Evolutionary conservation across 106 monocot genomes (phyloP).

Genomic region (Acanthochlamys bracteata): DNA sequence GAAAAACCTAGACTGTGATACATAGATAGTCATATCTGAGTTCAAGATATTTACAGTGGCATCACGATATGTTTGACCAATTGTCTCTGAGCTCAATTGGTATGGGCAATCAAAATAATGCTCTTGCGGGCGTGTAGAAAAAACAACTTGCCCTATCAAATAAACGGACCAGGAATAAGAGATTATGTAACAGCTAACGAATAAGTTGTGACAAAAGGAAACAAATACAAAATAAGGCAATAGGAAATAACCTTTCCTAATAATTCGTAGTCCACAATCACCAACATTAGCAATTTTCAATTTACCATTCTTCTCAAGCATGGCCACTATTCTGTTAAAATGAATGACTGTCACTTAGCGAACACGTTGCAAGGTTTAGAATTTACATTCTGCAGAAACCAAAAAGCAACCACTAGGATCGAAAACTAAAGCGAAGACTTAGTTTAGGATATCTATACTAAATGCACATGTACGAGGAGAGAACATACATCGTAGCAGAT

Average conservation of each 20-base stretch:
- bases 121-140: constrained; percentile 67
- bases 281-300: constrained; percentile 85
- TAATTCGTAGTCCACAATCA: constrained; percentile 79
- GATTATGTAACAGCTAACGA: no score
- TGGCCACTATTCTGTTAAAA: constrained; percentile 66
- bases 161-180: not conserved
- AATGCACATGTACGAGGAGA: not conserved
- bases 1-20: not conserved
- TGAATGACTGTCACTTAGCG: no score
- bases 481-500: constrained; percentile 79
- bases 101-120: constrained; percentile 97
- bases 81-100: constrained; percentile 80
- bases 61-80: constrained; percentile 77
- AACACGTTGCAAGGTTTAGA: no score
- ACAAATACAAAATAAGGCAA: no score
- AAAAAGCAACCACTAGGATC: no score
- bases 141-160: constrained; percentile 49
- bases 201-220: no score
- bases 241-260: constrained; percentile 51
- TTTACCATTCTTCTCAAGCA: constrained; percentile 69
- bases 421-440: no score
- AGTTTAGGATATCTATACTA: no score
- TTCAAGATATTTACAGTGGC: constrained; percentile 44
- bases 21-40: not conserved
- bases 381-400: no score